Percentiles rank a stretch among this genome's conserved stretches.
These are phyloP conservation scores for Neopestalotiopsis rosae DNA, from an alignment of 2,329 filamentous ascomycete species.

Conservation along the genomic window DNA sequence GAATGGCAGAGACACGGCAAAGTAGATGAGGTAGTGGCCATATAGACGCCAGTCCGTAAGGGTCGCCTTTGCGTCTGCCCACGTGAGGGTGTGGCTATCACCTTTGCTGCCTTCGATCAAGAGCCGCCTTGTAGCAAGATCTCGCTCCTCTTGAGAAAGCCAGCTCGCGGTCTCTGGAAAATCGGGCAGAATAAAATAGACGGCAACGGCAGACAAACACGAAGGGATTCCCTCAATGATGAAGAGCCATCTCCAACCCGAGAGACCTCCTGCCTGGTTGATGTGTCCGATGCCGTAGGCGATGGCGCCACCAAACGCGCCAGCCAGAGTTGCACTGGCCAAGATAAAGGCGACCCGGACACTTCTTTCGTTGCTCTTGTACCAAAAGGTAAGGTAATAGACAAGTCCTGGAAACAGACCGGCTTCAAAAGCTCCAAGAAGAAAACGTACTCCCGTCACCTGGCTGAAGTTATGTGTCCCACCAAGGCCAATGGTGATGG, in stretches of 20 bases:
- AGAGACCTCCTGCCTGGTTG: conserved; percentile 64
- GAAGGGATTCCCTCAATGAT: conserved; percentile 46
- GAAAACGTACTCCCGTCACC: conserved; percentile 69
- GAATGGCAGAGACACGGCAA: conserved; percentile 41
- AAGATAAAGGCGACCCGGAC: conserved; percentile 76
- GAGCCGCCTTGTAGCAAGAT: conserved; percentile 54
- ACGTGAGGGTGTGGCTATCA: conserved; percentile 65
- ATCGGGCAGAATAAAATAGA: conserved; percentile 69
- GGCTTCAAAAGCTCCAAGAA: conserved; percentile 73
- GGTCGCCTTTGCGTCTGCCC: conserved; percentile 72
- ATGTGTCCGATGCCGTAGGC: conserved; percentile 77
- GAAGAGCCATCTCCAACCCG: conserved; percentile 77
- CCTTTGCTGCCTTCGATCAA: conserved; percentile 56
- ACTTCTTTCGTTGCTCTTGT: conserved; percentile 72
- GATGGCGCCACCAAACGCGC: conserved; percentile 77
- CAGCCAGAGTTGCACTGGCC: conserved; percentile 69
- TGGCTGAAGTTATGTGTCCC: conserved; percentile 65
- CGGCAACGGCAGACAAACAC: conserved; percentile 58
- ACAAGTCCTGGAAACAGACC: conserved; percentile 72
- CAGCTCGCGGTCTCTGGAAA: conserved; percentile 69
- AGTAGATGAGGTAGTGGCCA: conserved; percentile 64
- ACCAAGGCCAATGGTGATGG: conserved; percentile 70
- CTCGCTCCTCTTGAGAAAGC: conserved; percentile 64
- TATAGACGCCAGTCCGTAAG: conserved; percentile 72
- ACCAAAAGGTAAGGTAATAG: conserved; percentile 76